Conservation (phyloP, 768 basidiomycete genomes). For the Paxillus involutus region DNA sequence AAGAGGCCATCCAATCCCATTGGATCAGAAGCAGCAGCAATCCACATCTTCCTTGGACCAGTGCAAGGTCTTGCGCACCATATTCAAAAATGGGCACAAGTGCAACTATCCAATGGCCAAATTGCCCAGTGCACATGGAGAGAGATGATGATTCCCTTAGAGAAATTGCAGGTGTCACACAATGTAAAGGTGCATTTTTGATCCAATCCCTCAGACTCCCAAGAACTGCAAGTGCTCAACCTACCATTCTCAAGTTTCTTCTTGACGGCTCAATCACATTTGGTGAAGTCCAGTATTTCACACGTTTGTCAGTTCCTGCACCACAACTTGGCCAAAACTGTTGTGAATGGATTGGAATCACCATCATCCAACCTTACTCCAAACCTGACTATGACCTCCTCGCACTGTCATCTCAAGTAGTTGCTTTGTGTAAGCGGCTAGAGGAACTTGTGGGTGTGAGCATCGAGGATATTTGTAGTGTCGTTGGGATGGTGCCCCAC, state of each 20-base stretch:
- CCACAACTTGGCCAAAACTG: slow-evolving; percentile 2
- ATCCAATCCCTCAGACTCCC: not conserved
- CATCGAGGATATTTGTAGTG: slow-evolving; percentile 9
- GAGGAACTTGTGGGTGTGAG: slow-evolving; percentile 19
- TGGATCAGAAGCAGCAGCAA: not conserved
- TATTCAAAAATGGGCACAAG: slow-evolving; percentile 16
- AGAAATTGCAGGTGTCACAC: not conserved
- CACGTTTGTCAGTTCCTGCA: slow-evolving; percentile 6
- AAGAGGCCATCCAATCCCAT: not conserved
- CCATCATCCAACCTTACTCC: slow-evolving; percentile 20
- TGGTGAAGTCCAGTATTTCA: not conserved
- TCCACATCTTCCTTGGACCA: not conserved
- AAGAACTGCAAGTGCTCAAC: too few species aligned
- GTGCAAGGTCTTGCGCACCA: not conserved
- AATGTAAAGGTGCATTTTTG: not conserved
- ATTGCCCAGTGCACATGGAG: slow-evolving; percentile 10
- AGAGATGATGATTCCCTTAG: not conserved
- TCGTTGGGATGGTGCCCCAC: slow-evolving; percentile 26
- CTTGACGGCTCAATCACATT: not conserved
- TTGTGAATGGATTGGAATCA: slow-evolving; percentile 3
- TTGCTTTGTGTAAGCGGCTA: slow-evolving; percentile 16
- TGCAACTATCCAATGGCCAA: slow-evolving; percentile 23
- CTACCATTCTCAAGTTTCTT: not conserved
- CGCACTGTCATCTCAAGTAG: slow-evolving; percentile 9
- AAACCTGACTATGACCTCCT: slow-evolving; percentile 16